Evolutionary conservation across 495 filamentous ascomycete species (phyloP), one percentile per base, ranked within the genome.

Genomic region (Xylaria scruposa): DNA sequence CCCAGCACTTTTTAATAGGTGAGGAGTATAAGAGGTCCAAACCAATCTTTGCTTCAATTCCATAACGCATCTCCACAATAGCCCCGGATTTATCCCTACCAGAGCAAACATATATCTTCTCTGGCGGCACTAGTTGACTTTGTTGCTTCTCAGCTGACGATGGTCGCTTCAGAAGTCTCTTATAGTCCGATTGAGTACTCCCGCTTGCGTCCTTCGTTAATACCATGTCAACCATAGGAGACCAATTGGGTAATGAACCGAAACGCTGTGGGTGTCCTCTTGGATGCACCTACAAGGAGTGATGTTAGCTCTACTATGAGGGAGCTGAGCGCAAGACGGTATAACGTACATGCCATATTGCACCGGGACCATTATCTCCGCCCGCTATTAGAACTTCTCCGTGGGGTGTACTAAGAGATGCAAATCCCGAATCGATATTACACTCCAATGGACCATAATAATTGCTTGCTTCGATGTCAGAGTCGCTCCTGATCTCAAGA

Each of bases 311-410:
- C 17, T n/a, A 6, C 2, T 8, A 54, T 21, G 15, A 61, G 10
- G 24, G 9, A 68, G 17, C 6, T n/a, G 42, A 46, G 3, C 36
- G 54, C 56, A 56, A 74, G 47, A 33, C 36, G 61, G 69, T 40
- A 77, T 19, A 7, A 79, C 89, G 82, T 79, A 93, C 90, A 73
- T 89, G 82, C 84, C 92, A 97, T 13, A 94, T 85, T 0, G 91
- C 90, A 8, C 95, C 96, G 73, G 90, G 85, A n/a, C 94, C 92
- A 59, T 90, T 90, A 66, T 91, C 90, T n/a, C 96, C 94, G 19
- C 91, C 92, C 7, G 92, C 88, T 24, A 97, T 82, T 53, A 98
- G 85, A 49, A 97, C 83, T 77, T 98, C 95, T 29, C 89, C 89
- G 65, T 86, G 88, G 9, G 84, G 71, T 63, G 79, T 76, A 54